phyloP scores from a whole-genome alignment of 257 asterid species.

The Ilex aquifolium region DNA sequence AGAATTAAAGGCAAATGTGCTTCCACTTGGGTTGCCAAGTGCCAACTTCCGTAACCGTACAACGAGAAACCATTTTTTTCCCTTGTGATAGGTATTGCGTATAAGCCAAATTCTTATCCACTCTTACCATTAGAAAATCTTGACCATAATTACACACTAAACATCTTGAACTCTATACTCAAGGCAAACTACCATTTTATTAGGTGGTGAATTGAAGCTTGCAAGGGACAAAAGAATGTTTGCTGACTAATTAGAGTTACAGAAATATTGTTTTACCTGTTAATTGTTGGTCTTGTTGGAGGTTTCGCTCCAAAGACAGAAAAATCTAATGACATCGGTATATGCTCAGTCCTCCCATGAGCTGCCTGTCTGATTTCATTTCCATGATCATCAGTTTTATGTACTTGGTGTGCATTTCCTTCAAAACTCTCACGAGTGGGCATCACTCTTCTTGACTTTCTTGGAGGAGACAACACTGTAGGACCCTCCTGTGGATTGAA shows the following conservation, averaged over 20 bases:
- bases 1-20: too few species aligned
- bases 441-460: constrained; percentile 94
- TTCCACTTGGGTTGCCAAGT: too few species aligned
- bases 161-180: constrained; percentile 8
- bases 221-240: neutral
- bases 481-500: constrained; percentile 68
- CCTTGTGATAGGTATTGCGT: too few species aligned
- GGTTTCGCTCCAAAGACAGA: constrained; percentile 74
- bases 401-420: constrained; percentile 36
- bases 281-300: constrained; percentile 89
- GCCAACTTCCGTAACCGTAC: too few species aligned
- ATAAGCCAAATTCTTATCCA: too few species aligned
- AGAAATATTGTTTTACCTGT: constrained; percentile 44
- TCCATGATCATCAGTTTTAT: constrained; percentile 49
- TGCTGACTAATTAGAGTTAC: neutral
- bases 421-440: constrained; percentile 78
- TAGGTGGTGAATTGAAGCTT: constrained; percentile 1
- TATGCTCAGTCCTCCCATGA: constrained; percentile 67
- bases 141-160: too few species aligned
- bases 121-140: too few species aligned
- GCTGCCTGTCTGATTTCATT: constrained; percentile 52
- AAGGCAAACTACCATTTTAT: constrained; percentile 8
- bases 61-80: too few species aligned
- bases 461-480: constrained; percentile 86
- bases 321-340: constrained; percentile 90